Evolutionary conservation across 768 basidiomycete species (phyloP).

Genomic region (Kwoniella europaea): DNA sequence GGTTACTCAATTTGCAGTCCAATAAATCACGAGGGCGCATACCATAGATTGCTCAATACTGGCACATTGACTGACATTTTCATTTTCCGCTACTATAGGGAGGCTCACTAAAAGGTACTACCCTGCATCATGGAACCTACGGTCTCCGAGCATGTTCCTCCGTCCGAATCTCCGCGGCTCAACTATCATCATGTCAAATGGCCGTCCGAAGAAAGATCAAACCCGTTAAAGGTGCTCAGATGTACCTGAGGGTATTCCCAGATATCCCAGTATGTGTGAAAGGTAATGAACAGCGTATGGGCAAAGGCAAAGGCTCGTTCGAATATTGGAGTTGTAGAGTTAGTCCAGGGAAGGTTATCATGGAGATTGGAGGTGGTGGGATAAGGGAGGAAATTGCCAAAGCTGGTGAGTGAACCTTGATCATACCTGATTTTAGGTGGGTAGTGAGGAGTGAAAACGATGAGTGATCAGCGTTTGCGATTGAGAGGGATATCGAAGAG

Average conservation of each 20-base stretch:
- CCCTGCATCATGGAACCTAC: conserved; percentile 87
- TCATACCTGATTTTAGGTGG: too few species aligned
- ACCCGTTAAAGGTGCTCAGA: conserved; percentile 81
- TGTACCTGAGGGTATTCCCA: conserved; percentile 88
- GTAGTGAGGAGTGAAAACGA: too few species aligned
- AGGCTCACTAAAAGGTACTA: conserved; percentile 91
- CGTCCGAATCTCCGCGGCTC: conserved; percentile 81
- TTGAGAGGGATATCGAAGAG: too few species aligned
- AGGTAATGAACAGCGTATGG: conserved; percentile 99
- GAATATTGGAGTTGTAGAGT: conserved; percentile 97
- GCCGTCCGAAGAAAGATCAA: conserved; percentile 89
- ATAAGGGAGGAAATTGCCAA: conserved; percentile 63
- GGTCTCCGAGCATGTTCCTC: conserved; percentile 88
- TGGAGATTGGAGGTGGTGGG: conserved; percentile 88
- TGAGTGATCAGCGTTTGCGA: too few species aligned
- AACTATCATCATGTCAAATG: conserved; percentile 82
- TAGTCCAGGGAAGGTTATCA: conserved; percentile 83
- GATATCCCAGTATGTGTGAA: conserved; percentile 98
- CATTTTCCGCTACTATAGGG: conserved; percentile 59
- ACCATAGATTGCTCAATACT: too few species aligned
- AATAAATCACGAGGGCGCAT: too few species aligned
- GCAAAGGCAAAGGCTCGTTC: conserved; percentile 97
- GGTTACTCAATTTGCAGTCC: too few species aligned
- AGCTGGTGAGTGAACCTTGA: conserved; percentile 21
- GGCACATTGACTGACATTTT: neutral